Evolutionary conservation across 139 green algal species (phyloP).

Genomic region (Microglena sp.): DNA sequence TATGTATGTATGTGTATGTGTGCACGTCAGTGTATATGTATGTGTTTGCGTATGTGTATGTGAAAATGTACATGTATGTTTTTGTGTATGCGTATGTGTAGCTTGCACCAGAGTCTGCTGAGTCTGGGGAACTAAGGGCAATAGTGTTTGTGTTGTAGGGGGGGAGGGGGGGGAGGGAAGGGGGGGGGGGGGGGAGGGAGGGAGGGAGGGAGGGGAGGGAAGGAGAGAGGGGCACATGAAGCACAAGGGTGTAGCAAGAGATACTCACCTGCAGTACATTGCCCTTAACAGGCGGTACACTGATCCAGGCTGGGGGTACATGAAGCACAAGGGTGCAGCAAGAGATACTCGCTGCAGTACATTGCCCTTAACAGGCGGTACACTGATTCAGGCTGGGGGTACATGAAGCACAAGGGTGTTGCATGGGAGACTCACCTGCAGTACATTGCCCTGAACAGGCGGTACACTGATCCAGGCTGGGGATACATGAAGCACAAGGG

Average conservation of each 20-base stretch:
- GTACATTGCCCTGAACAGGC: conserved; percentile 43
- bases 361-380: not conserved
- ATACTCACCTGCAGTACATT: not conserved
- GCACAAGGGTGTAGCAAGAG: too few relatives aligned
- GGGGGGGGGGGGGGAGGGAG: too few relatives aligned
- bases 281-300: not conserved
- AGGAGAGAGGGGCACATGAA: too few relatives aligned
- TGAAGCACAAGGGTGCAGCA: conserved; percentile 48
- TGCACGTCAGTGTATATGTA: too few relatives aligned
- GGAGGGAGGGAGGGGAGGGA: too few relatives aligned
- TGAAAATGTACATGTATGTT: conserved; percentile 32
- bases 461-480: conserved; percentile 31
- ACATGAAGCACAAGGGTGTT: too few relatives aligned
- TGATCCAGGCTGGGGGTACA: conserved; percentile 33
- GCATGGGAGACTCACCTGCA: conserved; percentile 29
- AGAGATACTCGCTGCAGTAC: conserved; percentile 12
- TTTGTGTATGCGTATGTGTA: conserved; percentile 43
- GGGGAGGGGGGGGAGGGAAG: too few relatives aligned
- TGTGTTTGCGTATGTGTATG: not conserved
- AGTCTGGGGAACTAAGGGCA: too few relatives aligned
- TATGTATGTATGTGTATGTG: not conserved
- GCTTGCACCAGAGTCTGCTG: conserved; percentile 54
- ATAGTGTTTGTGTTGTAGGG: too few relatives aligned
- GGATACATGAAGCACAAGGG: conserved; percentile 53
- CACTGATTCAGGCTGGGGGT: conserved; percentile 21